Conservation (phyloP, 441 rosid genomes). For the Mallotus japonicus region DNA sequence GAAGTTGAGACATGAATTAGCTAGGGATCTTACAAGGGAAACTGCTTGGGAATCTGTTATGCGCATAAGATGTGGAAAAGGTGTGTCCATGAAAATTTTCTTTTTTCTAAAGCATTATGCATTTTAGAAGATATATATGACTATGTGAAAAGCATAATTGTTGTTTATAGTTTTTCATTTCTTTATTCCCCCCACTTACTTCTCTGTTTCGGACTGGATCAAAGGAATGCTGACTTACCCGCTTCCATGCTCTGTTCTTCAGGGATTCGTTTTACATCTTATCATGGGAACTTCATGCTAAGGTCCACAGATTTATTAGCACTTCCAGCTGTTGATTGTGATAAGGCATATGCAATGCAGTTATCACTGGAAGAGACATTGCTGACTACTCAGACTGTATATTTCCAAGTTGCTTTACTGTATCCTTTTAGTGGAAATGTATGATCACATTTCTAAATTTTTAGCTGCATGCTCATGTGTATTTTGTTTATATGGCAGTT, state of each 20-base stretch:
- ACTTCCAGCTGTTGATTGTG: slow-evolving; percentile 99
- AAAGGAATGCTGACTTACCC: slow-evolving; percentile 24
- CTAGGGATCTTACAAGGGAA: slow-evolving; percentile 97
- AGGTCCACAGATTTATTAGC: slow-evolving; percentile 95
- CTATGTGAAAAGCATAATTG: neutral
- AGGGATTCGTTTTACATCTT: slow-evolving; percentile 93
- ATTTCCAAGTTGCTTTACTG: slow-evolving; percentile 98
- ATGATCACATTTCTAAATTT: neutral
- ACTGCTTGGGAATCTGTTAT: slow-evolving; percentile 99
- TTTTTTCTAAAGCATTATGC: neutral
- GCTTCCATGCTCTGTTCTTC: slow-evolving; percentile 26
- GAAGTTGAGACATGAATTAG: slow-evolving; percentile 83
- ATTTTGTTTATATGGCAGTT: neutral
- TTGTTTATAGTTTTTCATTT: neutral
- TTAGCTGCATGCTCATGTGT: neutral
- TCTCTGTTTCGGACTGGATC: neutral
- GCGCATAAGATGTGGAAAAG: slow-evolving; percentile 99
- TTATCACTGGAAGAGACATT: slow-evolving; percentile 89
- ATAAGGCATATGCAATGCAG: slow-evolving; percentile 99
- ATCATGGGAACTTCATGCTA: slow-evolving; percentile 99
- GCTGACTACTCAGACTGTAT: slow-evolving; percentile 80
- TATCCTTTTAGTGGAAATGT: slow-evolving; percentile 58
- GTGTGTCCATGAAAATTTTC: slow-evolving; percentile 33
- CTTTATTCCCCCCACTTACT: too few species aligned
- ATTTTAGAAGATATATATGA: neutral